Percentiles rank a stretch among this genome's conserved stretches.
Evolutionary conservation across 139 green algal genomes (phyloP).

Genomic region (Helicosporidium sp.): DNA sequence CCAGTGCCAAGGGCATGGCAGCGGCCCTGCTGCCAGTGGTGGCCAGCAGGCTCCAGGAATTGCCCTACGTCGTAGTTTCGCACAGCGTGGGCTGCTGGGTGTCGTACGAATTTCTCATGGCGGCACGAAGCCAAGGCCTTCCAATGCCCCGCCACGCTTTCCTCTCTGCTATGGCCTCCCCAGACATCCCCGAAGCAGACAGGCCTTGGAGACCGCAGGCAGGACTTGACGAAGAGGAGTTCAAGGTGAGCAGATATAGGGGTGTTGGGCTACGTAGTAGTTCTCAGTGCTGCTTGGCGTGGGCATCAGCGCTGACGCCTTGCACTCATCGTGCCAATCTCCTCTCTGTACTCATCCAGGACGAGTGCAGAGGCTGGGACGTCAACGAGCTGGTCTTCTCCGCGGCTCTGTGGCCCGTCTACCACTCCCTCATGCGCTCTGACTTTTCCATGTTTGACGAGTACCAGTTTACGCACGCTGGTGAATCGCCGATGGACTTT

Average conservation of each 20-base stretch:
- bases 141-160: slow-evolving; percentile 35
- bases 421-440: slow-evolving; percentile 40
- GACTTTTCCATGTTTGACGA: slow-evolving; percentile 69
- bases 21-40: slow-evolving; percentile 32
- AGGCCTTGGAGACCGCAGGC: slow-evolving; percentile 55
- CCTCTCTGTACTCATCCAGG: slow-evolving; percentile 18
- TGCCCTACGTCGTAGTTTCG: slow-evolving; percentile 32
- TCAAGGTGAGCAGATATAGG: slow-evolving; percentile 30
- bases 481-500: slow-evolving; percentile 18
- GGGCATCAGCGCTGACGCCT: neutral
- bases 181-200: slow-evolving; percentile 30
- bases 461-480: slow-evolving; percentile 28
- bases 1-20: slow-evolving; percentile 21
- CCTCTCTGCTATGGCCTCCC: slow-evolving; percentile 61
- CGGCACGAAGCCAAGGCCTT: slow-evolving; percentile 19
- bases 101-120: slow-evolving; percentile 48
- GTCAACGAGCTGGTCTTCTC: slow-evolving; percentile 56
- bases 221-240: slow-evolving; percentile 31
- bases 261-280: neutral
- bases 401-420: slow-evolving; percentile 38
- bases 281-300: neutral
- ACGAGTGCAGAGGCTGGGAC: slow-evolving; percentile 60
- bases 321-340: neutral
- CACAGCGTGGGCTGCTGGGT: slow-evolving; percentile 66
- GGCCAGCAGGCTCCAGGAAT: slow-evolving; percentile 16